These are phyloP conservation scores for Mycena alexandri DNA, from an alignment of 768 basidiomycete species.

Conservation along the genomic window DNA sequence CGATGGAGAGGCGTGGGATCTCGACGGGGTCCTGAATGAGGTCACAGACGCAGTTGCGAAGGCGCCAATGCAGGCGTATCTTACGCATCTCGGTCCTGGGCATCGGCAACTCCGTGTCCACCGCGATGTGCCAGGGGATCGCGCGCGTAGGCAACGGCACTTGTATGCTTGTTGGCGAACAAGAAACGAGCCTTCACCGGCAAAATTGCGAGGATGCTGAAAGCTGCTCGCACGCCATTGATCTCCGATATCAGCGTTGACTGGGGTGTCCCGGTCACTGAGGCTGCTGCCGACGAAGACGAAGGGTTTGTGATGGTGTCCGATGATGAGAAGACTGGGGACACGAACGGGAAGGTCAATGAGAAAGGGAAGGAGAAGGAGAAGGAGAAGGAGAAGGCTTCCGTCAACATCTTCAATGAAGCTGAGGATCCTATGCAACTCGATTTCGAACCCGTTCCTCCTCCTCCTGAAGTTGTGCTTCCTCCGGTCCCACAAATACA, in stretches of 20 bases:
- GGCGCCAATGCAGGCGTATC: conserved; percentile 38
- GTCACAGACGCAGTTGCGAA: conserved; percentile 39
- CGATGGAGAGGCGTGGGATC: conserved; percentile 51
- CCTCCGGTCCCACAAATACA: conserved; percentile 22
- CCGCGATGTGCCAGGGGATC: conserved; percentile 53
- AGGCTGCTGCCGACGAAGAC: not conserved
- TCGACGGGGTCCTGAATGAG: conserved; percentile 23
- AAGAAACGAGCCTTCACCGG: conserved; percentile 50
- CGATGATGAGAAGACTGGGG: not conserved
- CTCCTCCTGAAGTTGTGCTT: conserved; percentile 14
- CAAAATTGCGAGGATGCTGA: conserved; percentile 56
- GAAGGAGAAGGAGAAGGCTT: not conserved
- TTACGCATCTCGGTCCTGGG: conserved; percentile 62
- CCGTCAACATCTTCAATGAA: conserved; percentile 31
- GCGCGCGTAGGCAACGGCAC: conserved; percentile 57
- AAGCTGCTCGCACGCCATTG: conserved; percentile 52
- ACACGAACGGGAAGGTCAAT: not conserved
- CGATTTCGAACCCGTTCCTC: conserved; percentile 17
- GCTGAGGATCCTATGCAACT: conserved; percentile 28
- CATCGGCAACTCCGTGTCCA: conserved; percentile 56
- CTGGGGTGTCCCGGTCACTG: conserved; percentile 43
- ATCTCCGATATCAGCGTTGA: conserved; percentile 53
- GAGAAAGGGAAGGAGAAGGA: not conserved
- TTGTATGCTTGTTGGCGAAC: conserved; percentile 50
- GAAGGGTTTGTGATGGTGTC: conserved; percentile 28